Conservation (phyloP, 768 basidiomycete species). For the Sporobolomyces phaffii region DNA sequence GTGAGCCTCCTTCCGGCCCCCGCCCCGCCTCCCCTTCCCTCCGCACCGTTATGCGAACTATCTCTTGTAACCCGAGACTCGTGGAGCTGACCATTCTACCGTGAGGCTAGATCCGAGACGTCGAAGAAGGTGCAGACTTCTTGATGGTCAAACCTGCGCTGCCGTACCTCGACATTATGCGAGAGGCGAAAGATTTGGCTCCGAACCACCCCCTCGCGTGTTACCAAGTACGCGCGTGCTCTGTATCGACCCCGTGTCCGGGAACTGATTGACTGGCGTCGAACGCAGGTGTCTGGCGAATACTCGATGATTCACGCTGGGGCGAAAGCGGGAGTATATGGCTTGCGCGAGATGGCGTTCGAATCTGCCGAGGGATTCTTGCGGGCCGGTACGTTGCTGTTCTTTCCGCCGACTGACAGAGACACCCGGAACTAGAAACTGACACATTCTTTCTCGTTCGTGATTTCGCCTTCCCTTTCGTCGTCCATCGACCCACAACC, state of each 20-base stretch:
- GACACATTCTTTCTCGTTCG: not conserved
- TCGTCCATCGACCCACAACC: not conserved
- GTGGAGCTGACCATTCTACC: not conserved
- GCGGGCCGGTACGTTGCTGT: slow-evolving; percentile 62
- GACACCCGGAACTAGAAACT: no score
- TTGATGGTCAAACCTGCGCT: slow-evolving; percentile 97
- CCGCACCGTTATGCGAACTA: not conserved
- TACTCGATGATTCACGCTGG: slow-evolving; percentile 96
- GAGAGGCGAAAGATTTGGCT: slow-evolving; percentile 69
- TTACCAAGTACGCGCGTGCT: slow-evolving; percentile 57
- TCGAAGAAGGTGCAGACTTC: slow-evolving; percentile 87
- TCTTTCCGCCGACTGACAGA: no score
- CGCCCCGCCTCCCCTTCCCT: not conserved
- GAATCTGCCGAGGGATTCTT: slow-evolving; percentile 87
- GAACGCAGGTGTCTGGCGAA: slow-evolving; percentile 80
- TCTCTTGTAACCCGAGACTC: not conserved
- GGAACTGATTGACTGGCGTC: slow-evolving; percentile 83
- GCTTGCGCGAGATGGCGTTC: slow-evolving; percentile 84
- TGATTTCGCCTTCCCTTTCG: not conserved
- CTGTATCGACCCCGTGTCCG: no score
- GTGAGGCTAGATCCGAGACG: slow-evolving; percentile 64
- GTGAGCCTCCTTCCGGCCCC: slow-evolving; percentile 49
- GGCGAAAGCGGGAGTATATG: slow-evolving; percentile 87
- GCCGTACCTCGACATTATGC: slow-evolving; percentile 93
- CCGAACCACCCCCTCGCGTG: slow-evolving; percentile 88